Base-by-base conservation (phyloP, 257 asterid species). In the Forsythia suspensa region DNA sequence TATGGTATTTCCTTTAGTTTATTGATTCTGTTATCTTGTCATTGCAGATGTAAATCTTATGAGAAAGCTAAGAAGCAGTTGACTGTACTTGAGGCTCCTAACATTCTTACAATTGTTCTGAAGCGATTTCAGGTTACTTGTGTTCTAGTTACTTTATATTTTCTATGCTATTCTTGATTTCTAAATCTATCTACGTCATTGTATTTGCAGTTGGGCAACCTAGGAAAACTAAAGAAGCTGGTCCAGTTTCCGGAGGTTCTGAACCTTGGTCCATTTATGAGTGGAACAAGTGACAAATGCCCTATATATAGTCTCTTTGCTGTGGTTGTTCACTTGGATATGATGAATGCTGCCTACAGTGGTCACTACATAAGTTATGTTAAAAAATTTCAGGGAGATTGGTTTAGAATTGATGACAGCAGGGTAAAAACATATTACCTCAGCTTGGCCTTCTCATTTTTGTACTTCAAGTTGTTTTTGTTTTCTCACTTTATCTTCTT, bases 51-150 rank as follows among this genome's bases (percentile, higher is more conserved):
- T 24, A 90, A 90, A 86, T 90, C 94, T 38, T 86, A 90, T 80
- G 89, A 90, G 87, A 90, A 86, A 81, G 94, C 94, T 41, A 86
- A 80, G 86, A 90, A 90, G 89, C 88, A 83, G 80, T 74, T 90
- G 81, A 83, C 87, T 0, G 79, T 90, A 29, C 83, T 82, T 39
- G 91, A 86, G 84, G 94, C 94, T 75, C 94, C 94, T 36, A 90
- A 90, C 61, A 77, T 90, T 76, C 92, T 90, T 68, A 88, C 94
- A 37, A 77, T 90, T 44, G 94, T 85, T 73, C 79, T 90, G 66
- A 90, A 90, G 86, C 81, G 94, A 46, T 90, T 90, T 77, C 85
- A 63, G 92, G 92, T 86, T 82, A 72, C 21, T 67, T 16, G 8
- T 76, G 73, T 59, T 81, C n/a, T 39, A 71, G 74, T 70, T 67